Evolutionary conservation across 495 filamentous ascomycete species (phyloP).

Genomic region (Xylaria longipes): DNA sequence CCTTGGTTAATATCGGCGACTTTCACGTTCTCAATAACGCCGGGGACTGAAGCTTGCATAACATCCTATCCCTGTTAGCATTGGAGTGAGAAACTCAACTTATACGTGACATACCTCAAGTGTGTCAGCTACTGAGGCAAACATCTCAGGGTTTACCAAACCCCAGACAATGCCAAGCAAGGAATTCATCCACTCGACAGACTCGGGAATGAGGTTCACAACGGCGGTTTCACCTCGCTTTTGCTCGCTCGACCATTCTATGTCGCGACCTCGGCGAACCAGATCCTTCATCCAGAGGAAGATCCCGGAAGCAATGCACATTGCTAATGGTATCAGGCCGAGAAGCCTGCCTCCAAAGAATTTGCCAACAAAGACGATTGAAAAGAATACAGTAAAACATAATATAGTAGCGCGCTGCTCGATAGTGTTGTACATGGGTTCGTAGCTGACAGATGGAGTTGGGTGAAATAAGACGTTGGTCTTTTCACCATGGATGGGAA

Average conservation of each 20-base stretch:
- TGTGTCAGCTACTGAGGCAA: constrained; percentile 64
- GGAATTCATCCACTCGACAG: constrained; percentile 91
- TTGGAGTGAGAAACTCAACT: constrained; percentile 40
- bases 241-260: constrained; percentile 89
- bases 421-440: constrained; percentile 80
- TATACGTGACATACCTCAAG: constrained; percentile 43
- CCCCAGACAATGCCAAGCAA: constrained; percentile 84
- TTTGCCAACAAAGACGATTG: constrained; percentile 77
- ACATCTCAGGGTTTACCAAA: constrained; percentile 92
- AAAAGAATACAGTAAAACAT: constrained; percentile 70
- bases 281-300: constrained; percentile 91
- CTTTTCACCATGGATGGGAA: constrained; percentile 94
- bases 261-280: constrained; percentile 76
- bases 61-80: constrained; percentile 73
- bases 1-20: constrained; percentile 97
- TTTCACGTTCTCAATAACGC: constrained; percentile 88
- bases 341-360: constrained; percentile 78
- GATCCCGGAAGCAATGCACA: constrained; percentile 73
- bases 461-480: constrained; percentile 97
- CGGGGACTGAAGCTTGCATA: constrained; percentile 93
- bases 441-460: constrained; percentile 83
- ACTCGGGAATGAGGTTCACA: constrained; percentile 89
- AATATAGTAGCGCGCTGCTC: constrained; percentile 73
- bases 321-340: constrained; percentile 73
- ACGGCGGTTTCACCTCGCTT: constrained; percentile 79